phyloP scores from a whole-genome alignment of 108 stramenopile species.

The Skeletonema tropicum region DNA sequence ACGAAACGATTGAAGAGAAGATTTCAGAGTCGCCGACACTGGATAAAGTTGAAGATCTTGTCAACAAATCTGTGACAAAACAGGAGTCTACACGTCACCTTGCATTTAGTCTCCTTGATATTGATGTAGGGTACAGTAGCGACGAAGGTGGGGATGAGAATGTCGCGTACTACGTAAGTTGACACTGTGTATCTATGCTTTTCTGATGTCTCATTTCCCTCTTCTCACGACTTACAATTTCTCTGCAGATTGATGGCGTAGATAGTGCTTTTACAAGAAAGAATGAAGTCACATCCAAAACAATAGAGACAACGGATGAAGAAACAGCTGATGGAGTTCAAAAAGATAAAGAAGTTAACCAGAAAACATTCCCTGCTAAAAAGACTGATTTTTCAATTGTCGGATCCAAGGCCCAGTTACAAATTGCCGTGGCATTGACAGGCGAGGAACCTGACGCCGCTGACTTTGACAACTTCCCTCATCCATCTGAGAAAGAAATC shows the following conservation, averaged over 20 bases:
- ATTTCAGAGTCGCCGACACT: constrained; percentile 9
- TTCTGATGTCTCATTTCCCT: background rate
- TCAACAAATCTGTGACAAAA: constrained; percentile 37
- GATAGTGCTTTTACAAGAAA: constrained; percentile 68
- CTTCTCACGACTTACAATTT: background rate
- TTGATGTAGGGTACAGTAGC: constrained; percentile 88
- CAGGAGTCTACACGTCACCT: constrained; percentile 79
- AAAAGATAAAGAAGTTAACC: constrained; percentile 20
- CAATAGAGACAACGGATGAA: constrained; percentile 5
- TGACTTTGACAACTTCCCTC: constrained; percentile 81
- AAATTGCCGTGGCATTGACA: constrained; percentile 62
- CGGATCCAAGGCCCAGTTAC: constrained; percentile 69
- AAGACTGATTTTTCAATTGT: constrained; percentile 75
- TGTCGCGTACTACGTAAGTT: constrained; percentile 63
- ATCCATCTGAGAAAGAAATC: constrained; percentile 59
- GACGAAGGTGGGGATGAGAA: constrained; percentile 92
- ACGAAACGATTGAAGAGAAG: constrained; percentile 16
- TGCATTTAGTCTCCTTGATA: constrained; percentile 66
- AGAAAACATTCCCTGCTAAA: constrained; percentile 62
- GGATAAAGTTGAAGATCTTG: constrained; percentile 11
- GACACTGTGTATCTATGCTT: background rate
- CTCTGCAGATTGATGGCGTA: constrained; percentile 68
- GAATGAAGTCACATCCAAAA: constrained; percentile 15
- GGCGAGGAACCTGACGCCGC: constrained; percentile 54
- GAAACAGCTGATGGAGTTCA: constrained; percentile 9